Percentiles rank a stretch among this genome's conserved stretches.
Evolutionary conservation across 2,329 filamentous ascomycete genomes (phyloP).

Genomic region (Pestalotiopsis sp.): DNA sequence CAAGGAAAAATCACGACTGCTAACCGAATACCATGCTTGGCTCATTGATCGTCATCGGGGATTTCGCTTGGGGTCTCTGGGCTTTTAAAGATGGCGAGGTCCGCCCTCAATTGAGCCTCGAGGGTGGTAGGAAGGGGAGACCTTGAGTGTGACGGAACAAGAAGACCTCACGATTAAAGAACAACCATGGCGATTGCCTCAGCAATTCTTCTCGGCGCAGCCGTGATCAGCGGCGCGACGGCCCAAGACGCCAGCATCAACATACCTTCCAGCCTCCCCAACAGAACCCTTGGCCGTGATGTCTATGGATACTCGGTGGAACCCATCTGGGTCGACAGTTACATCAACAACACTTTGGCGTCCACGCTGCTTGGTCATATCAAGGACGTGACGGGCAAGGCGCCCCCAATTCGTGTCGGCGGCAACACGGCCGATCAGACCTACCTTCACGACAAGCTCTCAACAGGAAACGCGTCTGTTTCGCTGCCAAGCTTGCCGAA

Average conservation of each 20-base stretch:
- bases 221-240: not conserved
- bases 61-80: not conserved
- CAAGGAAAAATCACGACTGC: not conserved
- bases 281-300: conserved; percentile 29
- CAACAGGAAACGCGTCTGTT: conserved; percentile 30
- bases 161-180: no score
- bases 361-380: conserved; percentile 29
- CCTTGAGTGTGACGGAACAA: no score
- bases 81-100: not conserved
- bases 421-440: conserved; percentile 39
- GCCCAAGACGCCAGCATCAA: conserved; percentile 20
- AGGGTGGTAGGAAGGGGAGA: not conserved
- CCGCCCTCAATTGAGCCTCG: not conserved
- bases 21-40: not conserved
- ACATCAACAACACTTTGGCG: conserved; percentile 30
- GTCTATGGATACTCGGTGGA: conserved; percentile 38
- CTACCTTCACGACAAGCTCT: conserved; percentile 28
- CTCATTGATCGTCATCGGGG: not conserved
- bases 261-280: conserved; percentile 27
- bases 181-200: not conserved
- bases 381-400: conserved; percentile 30
- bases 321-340: conserved; percentile 35
- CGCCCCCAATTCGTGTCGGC: conserved; percentile 35
- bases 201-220: not conserved
- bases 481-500: conserved; percentile 25